Conservation (phyloP, 2,329 filamentous ascomycete genomes). For the Penicillium olsonii region DNA sequence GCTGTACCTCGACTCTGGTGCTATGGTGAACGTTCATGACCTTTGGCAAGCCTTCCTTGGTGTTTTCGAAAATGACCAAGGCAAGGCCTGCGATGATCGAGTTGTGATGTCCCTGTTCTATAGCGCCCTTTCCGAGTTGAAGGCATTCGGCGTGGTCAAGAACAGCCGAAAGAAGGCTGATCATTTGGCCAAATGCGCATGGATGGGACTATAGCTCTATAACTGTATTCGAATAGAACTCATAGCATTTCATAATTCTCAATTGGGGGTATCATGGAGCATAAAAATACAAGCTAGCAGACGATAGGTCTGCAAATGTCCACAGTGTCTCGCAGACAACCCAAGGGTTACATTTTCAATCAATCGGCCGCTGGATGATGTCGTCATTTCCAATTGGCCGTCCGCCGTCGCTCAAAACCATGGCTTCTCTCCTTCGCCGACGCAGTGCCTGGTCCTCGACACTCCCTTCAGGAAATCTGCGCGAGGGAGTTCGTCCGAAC, state of each 20-base stretch:
- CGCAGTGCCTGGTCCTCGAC: conserved; percentile 67
- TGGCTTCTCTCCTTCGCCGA: conserved; percentile 78
- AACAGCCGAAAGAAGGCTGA: conserved; percentile 88
- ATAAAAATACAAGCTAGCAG: conserved; percentile 12
- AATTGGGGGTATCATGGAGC: conserved; percentile 35
- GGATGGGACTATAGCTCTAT: conserved; percentile 62
- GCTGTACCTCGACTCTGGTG: conserved; percentile 64
- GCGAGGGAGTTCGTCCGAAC: conserved; percentile 30
- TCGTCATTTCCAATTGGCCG: conserved; percentile 71
- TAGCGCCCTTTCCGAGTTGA: conserved; percentile 78
- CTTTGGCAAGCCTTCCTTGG: conserved; percentile 63
- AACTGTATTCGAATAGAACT: conserved; percentile 6
- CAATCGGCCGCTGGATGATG: conserved; percentile 67
- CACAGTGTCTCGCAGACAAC: not conserved
- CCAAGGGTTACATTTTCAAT: not conserved
- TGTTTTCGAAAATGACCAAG: conserved; percentile 46
- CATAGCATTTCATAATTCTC: conserved; percentile 15
- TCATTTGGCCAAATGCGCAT: conserved; percentile 80
- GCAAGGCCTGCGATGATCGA: conserved; percentile 32
- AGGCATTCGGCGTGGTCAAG: conserved; percentile 83
- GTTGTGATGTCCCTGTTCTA: conserved; percentile 74
- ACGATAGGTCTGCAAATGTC: not conserved
- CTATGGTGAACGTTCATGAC: conserved; percentile 62
- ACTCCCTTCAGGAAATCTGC: conserved; percentile 35
- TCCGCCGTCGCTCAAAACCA: conserved; percentile 87